Percentiles rank a stretch among this genome's conserved stretches.
Conservation (phyloP, 768 basidiomycete species). For the Lanmaoa pseudosensibilis region DNA sequence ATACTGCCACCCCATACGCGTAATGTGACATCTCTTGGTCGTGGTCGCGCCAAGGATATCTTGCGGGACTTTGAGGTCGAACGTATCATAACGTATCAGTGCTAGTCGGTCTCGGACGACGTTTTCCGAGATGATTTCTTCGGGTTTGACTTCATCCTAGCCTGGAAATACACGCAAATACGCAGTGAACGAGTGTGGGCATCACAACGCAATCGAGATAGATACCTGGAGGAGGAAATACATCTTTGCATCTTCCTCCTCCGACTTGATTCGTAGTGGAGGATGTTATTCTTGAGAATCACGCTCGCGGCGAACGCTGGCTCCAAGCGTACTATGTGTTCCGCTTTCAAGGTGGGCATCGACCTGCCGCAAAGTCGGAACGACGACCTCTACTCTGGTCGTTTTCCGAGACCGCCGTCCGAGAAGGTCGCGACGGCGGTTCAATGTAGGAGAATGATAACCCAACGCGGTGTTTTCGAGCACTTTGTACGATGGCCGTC, state of each 20-base stretch:
- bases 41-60: conserved; percentile 9
- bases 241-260: conserved; percentile 4
- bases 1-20: conserved; percentile 12
- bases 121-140: conserved; percentile 5
- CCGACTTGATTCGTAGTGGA: conserved; percentile 3
- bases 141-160: conserved; percentile 8
- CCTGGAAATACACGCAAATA: background rate
- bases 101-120: conserved; percentile 9
- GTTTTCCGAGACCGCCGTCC: conserved; percentile 1
- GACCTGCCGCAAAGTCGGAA: conserved; percentile 3
- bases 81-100: conserved; percentile 1
- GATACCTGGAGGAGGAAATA: conserved; percentile 6
- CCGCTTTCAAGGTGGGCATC: background rate
- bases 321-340: too few species aligned
- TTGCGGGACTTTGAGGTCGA: conserved; percentile 9
- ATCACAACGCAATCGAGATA: background rate
- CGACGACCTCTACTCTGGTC: conserved; percentile 10
- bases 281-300: background rate
- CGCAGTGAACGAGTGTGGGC: background rate
- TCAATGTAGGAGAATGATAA: background rate
- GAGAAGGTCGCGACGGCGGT: conserved; percentile 8
- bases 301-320: background rate
- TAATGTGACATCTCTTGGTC: background rate
- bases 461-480: background rate
- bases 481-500: conserved; percentile 7